phyloP scores from a whole-genome alignment of 139 green algal genomes.

The Chlorella sp. region DNA sequence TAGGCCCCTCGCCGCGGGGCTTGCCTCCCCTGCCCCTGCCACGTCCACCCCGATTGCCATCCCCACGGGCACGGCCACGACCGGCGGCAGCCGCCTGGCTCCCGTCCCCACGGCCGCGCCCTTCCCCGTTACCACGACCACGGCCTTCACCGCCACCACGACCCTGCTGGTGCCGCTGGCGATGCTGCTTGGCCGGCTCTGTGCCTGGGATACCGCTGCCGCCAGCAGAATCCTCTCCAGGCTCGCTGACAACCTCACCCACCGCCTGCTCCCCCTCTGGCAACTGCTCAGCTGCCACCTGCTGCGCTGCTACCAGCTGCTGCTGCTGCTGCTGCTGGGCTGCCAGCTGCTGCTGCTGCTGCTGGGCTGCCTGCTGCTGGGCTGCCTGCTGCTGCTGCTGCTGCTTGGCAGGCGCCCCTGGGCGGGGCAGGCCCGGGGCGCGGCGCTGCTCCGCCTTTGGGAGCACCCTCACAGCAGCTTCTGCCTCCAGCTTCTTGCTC shows the following conservation, averaged over 20 bases:
- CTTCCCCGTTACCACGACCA: not conserved
- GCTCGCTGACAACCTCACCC: not conserved
- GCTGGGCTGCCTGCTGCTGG: not conserved
- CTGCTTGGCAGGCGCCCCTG: not conserved
- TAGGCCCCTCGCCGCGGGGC: not conserved
- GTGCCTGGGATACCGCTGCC: not conserved
- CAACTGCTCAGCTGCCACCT: not conserved
- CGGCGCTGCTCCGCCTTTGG: not conserved
- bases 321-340: not conserved
- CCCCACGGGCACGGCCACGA: not conserved
- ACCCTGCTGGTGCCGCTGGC: not conserved
- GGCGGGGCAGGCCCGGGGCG: not conserved
- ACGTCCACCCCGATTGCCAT: not conserved
- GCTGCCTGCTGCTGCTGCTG: not conserved
- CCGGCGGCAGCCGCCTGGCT: not conserved
- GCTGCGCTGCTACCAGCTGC: not conserved
- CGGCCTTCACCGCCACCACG: not conserved
- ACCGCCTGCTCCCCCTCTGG: not conserved
- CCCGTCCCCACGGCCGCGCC: not conserved
- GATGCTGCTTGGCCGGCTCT: not conserved
- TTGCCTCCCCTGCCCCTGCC: not conserved
- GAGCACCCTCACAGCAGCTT: not conserved
- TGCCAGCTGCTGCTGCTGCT: not conserved
- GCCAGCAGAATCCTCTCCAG: not conserved
- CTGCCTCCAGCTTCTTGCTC: not conserved